A percentile compares a stretch with the other conserved stretches of the same genome.
These are phyloP conservation scores for Penicillium sp. DNA, from an alignment of 2,329 filamentous ascomycete species.

Conservation along the genomic window DNA sequence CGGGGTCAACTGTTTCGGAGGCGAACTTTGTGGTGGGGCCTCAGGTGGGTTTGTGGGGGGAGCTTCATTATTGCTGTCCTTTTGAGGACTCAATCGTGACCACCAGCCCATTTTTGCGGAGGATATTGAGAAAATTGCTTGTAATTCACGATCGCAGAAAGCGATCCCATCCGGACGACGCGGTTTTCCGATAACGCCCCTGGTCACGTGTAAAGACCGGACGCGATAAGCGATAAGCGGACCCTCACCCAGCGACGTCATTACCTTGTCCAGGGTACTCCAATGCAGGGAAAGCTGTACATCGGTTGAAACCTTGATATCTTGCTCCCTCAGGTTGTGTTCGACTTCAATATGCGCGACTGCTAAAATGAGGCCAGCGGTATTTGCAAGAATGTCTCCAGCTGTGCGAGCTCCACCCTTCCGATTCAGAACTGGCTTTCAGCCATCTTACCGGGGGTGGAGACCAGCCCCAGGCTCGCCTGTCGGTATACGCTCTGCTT, in stretches of 20 bases:
- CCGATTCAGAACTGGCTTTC: constrained; percentile 1
- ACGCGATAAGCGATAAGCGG: constrained; percentile 2
- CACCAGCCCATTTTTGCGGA: constrained; percentile 51
- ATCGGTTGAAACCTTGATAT: constrained; percentile 8
- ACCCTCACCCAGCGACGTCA: constrained; percentile 17
- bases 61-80: constrained; percentile 27
- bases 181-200: constrained; percentile 12
- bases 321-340: background rate
- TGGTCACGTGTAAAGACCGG: background rate
- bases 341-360: background rate
- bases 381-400: constrained; percentile 14
- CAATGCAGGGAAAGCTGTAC: background rate
- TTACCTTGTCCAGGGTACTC: background rate
- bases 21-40: constrained; percentile 21
- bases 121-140: constrained; percentile 3
- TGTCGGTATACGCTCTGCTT: constrained; percentile 44
- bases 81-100: constrained; percentile 41
- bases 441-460: constrained; percentile 8
- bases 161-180: background rate
- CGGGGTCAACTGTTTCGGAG: constrained; percentile 39
- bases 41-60: constrained; percentile 19
- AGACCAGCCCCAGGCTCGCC: constrained; percentile 17
- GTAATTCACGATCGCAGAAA: constrained; percentile 1
- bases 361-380: constrained; percentile 27
- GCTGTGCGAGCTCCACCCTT: constrained; percentile 3